These are phyloP conservation scores for Phytophthora tubulina DNA, from an alignment of 352 stramenopile species.

Conservation along the genomic window DNA sequence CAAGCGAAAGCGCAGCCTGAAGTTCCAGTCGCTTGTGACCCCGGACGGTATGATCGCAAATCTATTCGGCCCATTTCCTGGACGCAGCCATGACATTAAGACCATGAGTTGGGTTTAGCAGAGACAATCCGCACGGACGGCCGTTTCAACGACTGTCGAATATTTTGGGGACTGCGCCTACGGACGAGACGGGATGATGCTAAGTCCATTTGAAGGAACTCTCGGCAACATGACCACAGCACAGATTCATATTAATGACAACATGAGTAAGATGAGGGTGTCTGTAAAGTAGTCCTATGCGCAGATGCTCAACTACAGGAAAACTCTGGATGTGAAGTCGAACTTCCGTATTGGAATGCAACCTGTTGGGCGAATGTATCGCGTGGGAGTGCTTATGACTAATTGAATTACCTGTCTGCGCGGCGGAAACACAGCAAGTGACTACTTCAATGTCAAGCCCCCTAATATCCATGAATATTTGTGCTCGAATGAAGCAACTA, in stretches of 20 bases:
- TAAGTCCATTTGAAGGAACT: constrained; percentile 8
- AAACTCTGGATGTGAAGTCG: constrained; percentile 10
- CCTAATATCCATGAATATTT: constrained; percentile 9
- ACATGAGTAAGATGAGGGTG: constrained; percentile 12
- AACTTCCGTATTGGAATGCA: neutral
- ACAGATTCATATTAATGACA: neutral
- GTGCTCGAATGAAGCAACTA: neutral
- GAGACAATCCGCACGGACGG: neutral
- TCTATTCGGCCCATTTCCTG: constrained; percentile 25
- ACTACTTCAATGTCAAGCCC: constrained; percentile 5
- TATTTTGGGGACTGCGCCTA: constrained; percentile 16
- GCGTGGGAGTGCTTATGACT: neutral
- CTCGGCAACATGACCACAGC: neutral
- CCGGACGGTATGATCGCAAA: constrained; percentile 27
- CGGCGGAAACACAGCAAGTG: constrained; percentile 3
- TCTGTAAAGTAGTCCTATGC: constrained; percentile 13
- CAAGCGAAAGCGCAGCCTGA: constrained; percentile 34
- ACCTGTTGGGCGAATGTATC: too few species aligned
- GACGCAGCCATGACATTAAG: constrained; percentile 27
- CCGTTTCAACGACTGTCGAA: neutral
- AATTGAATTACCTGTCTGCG: constrained; percentile 7
- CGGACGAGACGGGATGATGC: constrained; percentile 1
- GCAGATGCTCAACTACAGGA: constrained; percentile 10
- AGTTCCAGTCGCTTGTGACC: constrained; percentile 22
- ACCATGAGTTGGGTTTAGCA: neutral